Conservation (phyloP, 805 yeast species). For the Hanseniaspora guilliermondii region DNA sequence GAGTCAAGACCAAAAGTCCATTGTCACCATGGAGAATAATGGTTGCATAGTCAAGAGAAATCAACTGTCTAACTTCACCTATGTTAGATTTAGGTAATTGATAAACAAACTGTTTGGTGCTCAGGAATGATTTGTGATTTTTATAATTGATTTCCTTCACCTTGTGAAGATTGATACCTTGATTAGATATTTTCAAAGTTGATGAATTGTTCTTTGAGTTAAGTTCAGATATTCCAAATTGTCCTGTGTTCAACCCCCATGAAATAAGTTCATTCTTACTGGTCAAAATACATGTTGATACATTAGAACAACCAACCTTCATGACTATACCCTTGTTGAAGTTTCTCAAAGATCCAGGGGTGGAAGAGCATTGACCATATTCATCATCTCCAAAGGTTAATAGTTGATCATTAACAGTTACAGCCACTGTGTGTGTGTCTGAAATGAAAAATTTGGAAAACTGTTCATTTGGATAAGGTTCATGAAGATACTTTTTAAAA, state of each 20-base stretch:
- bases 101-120: conserved; percentile 16
- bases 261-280: conserved; percentile 37
- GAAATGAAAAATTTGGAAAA: conserved; percentile 37
- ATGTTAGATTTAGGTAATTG: conserved; percentile 7
- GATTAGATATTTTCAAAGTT: background rate
- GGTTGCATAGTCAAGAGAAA: conserved; percentile 59
- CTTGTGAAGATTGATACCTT: background rate
- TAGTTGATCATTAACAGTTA: conserved; percentile 42
- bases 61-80: conserved; percentile 37
- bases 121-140: conserved; percentile 31
- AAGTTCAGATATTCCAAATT: conserved; percentile 42
- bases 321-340: conserved; percentile 15
- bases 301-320: conserved; percentile 51
- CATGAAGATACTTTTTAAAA: background rate
- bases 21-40: conserved; percentile 45
- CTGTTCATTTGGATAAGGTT: conserved; percentile 19
- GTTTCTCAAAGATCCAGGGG: conserved; percentile 17
- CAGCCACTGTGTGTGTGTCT: conserved; percentile 54
- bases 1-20: conserved; percentile 51
- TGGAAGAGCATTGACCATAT: conserved; percentile 37
- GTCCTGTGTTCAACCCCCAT: conserved; percentile 80
- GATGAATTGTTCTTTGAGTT: conserved; percentile 33
- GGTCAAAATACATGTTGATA: conserved; percentile 52
- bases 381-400: conserved; percentile 72
- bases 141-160: conserved; percentile 28